Evolutionary conservation across 306 rosid species (phyloP), one percentile per base, ranked within the genome.

Genomic region (Quercus agrifolia): DNA sequence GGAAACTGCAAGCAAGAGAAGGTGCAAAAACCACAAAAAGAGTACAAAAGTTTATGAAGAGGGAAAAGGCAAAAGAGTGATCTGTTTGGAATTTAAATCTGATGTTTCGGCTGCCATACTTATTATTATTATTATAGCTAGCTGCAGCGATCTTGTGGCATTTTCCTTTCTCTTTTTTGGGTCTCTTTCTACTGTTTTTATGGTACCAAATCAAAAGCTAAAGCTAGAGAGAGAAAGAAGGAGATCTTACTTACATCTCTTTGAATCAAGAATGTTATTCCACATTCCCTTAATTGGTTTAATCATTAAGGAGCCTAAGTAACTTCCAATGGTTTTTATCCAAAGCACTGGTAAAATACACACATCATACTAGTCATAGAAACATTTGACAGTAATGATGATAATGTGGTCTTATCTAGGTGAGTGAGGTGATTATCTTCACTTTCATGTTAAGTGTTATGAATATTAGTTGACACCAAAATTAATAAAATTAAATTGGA

Each of bases 1-100:
- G 86, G 87, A 88, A 77, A 87, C 71, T 77, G 78, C 96, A 94
- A 94, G 98, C 98, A 92, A 92, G 90, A 70, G 89, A 86, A 80
- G 93, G 93, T 85, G 84, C 88, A 82, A 76, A 41, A 41, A 41
- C 46, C 46, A 41, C 46, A 41, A 41, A 78, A 79, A 71, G 75
- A 35, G 76, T 14, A 62, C 63, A 83, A 87, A 78, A 83, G 81
- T 72, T 75, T 62, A 54, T 74, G 75, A 75, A 63, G 80, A 80
- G 54, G 86, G 87, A 80, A 83, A 81, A 85, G 94, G 89, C 69
- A 81, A 89, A 85, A 84, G 89, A 80, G 77, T 78, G 56, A 81
- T 86, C 80, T 83, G 84, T n/a, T 23, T 10, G 55, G 57, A 23
- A 71, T 44, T 41, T 46, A 13, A 71, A 70, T 38, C 15, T 21